These are phyloP conservation scores for Bromus sterilis DNA, from an alignment of 176 grass and related monocot genomes.

Conservation along the genomic window DNA sequence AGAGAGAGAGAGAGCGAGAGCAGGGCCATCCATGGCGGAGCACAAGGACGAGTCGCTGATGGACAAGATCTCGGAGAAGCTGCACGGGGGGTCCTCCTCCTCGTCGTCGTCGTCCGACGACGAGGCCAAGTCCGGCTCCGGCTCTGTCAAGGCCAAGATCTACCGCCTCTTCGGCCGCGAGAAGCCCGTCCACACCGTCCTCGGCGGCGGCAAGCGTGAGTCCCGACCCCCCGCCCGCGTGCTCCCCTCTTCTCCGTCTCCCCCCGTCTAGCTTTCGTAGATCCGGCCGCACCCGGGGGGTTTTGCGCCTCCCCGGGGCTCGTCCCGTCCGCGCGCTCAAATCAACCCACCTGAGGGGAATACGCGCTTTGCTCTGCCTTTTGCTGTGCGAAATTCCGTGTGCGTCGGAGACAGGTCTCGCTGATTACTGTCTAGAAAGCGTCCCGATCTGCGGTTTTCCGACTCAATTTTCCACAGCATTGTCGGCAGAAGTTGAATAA, in stretches of 20 bases:
- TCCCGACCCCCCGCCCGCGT: neutral
- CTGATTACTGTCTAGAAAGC: neutral
- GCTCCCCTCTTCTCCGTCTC: too few relatives aligned
- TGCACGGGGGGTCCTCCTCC: conserved; percentile 23
- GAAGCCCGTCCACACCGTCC: conserved; percentile 53
- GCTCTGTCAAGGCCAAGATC: conserved; percentile 56
- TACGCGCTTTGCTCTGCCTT: neutral
- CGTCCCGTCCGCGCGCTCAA: too few relatives aligned
- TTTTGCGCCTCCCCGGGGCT: neutral
- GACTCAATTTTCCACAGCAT: neutral
- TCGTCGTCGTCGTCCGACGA: conserved; percentile 49
- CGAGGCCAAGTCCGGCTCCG: conserved; percentile 12
- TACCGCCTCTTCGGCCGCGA: conserved; percentile 67
- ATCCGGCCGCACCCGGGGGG: neutral
- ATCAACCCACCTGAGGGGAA: too few relatives aligned
- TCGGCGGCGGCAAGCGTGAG: conserved; percentile 60
- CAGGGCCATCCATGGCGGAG: conserved; percentile 48
- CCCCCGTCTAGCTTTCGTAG: neutral
- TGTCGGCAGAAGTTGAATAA: neutral
- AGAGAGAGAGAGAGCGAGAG: neutral
- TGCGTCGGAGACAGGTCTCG: too few relatives aligned
- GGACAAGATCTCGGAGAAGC: conserved; percentile 57
- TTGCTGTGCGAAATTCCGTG: neutral
- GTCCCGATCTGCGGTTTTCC: neutral
- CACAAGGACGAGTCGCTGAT: conserved; percentile 51